Base-by-base conservation (phyloP, 177 flowering plant species). In the Vitis hybrid region DNA sequence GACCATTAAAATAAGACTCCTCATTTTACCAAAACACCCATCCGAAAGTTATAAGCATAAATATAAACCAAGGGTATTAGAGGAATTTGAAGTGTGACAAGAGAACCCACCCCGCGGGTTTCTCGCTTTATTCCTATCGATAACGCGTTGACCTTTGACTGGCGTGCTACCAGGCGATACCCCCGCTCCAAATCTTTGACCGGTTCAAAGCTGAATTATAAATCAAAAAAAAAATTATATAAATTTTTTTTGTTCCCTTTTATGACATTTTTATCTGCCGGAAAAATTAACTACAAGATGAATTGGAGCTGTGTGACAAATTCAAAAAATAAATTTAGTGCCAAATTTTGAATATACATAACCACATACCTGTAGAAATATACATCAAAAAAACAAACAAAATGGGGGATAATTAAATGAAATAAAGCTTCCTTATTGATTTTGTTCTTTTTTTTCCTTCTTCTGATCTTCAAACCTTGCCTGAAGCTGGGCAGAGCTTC, bases 71-170 rank as follows among this genome's bases (percentile, higher is more conserved):
- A 39, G 45, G 45, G 45, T 0, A 39, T 39, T 39, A 39, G 6
- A 39, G 45, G 45, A 39, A 26, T 26, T 26, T 3, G 29, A 26
- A 5, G 0, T 7, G 45, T 39, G 45, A 39, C 45, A 39, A 39
- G 8, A 39, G 45, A 39, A 7, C 45, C 45, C 45, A 39, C 45
- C 4, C 45, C 45, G 8, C 1, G 45, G 45, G 45, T 39, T 39
- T 7, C 45, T 39, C 45, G 8, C 45, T 39, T 22, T 57, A 15
- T 57, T 11, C 21, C 26, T 18, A 5, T 16, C 5, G 8, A 6
- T 2, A 9, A 57, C 56, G 53, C 65, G 71, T 73, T 70, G 78
- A 75, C 78, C 26, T 39, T 70, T 70, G 63, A 67, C 70, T 65
- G 71, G 26, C 78, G 67, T 75, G 71, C 21, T 51, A 29, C 26